These are phyloP conservation scores for Diaporthe australafricana DNA, from an alignment of 2,329 filamentous ascomycete species.

Conservation along the genomic window DNA sequence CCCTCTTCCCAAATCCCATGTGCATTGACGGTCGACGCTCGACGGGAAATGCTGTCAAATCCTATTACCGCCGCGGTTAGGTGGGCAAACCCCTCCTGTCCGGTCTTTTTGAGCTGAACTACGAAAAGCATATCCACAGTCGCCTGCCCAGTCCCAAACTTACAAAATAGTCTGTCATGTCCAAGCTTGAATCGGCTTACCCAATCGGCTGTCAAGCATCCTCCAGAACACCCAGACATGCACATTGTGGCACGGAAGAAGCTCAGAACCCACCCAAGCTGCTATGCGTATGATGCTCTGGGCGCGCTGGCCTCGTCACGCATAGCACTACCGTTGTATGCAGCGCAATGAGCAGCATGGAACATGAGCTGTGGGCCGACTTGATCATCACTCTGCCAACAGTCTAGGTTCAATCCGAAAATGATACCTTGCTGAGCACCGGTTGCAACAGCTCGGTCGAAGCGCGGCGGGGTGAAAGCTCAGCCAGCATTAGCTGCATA, in stretches of 20 bases:
- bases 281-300: background rate
- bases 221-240: background rate
- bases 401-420: conserved; percentile 12
- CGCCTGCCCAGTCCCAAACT: background rate
- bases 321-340: too few species aligned
- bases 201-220: background rate
- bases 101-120: background rate
- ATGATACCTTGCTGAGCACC: background rate
- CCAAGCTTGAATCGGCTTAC: background rate
- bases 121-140: background rate
- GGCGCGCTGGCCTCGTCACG: background rate
- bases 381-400: background rate
- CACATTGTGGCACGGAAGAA: background rate
- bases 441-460: background rate
- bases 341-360: background rate
- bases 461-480: background rate
- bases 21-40: background rate
- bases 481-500: background rate
- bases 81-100: background rate
- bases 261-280: background rate
- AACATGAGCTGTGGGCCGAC: background rate
- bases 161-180: background rate
- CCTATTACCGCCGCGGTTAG: background rate
- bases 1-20: background rate
- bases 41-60: background rate